These are phyloP conservation scores for Euphrasia confusa DNA, from an alignment of 257 asterid genomes.

Conservation along the genomic window DNA sequence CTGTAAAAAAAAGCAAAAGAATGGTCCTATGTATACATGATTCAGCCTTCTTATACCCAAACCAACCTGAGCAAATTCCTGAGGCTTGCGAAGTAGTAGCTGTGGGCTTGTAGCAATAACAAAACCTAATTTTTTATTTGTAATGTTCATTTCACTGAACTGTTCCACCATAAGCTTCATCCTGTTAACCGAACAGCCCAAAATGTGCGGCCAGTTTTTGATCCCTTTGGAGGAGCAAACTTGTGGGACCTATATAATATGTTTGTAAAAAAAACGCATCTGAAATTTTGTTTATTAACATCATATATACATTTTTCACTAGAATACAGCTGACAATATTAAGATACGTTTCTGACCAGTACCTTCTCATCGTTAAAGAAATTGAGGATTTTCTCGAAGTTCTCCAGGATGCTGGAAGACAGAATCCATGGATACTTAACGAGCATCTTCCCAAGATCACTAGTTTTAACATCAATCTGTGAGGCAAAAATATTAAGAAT, in stretches of 20 bases:
- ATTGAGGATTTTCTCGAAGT: constrained; percentile 50
- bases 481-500: constrained; percentile 24
- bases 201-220: constrained; percentile 65
- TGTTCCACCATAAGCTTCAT: constrained; percentile 61
- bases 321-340: constrained; percentile 3
- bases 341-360: constrained; percentile 20
- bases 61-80: constrained; percentile 73
- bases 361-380: constrained; percentile 77
- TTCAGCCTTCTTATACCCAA: constrained; percentile 7
- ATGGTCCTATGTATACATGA: background rate
- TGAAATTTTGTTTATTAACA: background rate
- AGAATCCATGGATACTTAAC: constrained; percentile 94
- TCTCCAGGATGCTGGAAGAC: constrained; percentile 57
- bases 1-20: background rate
- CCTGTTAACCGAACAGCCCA: constrained; percentile 73
- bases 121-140: constrained; percentile 59
- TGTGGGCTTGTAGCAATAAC: constrained; percentile 81
- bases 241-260: constrained; percentile 57
- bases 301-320: background rate
- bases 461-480: constrained; percentile 49
- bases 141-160: constrained; percentile 43
- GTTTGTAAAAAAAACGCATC: constrained; percentile 12
- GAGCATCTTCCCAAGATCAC: constrained; percentile 59
- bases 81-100: constrained; percentile 70
- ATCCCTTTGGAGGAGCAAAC: constrained; percentile 48